Base-by-base conservation (phyloP, 2,329 filamentous ascomycete genomes). In the Scortechinia acanthostroma region DNA sequence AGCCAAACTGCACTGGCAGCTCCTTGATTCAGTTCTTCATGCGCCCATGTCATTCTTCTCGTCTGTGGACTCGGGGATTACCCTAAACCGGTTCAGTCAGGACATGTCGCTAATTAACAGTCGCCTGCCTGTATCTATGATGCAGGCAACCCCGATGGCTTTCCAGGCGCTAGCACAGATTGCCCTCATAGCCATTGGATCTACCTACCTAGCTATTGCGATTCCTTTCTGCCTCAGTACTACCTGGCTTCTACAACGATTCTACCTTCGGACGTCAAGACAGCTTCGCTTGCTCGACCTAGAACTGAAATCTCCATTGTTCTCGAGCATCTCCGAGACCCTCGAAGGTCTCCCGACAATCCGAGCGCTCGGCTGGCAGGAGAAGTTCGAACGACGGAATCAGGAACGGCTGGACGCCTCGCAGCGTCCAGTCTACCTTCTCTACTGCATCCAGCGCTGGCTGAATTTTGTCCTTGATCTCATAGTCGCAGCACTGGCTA, bases 361-460 rank as follows among this genome's bases (percentile, higher is more conserved):
- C 25, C 25, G 25, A 10, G 25, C 25, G n/a, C n/a, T 10, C 25
- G 25, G 25, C 25, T 30, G 25, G 25, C 10, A 10, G 25, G 25
- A 30, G n/a, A n/a, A 30, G n/a, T 30, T 10, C n/a, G 10, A n/a
- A 10, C 25, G 25, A 10, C n/a, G 10, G 25, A 30, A n/a, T n/a
- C 25, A n/a, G 10, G 25, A 30, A 30, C 10, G 10, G 10, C 25
- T 30, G 10, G 66, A 75, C 46, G 54, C 53, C 10, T 73, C 69
- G 0, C 73, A 76, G 46, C 61, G 63, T 33, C 72, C 73, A 0
- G 71, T 69, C 42, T 76, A 76, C 48, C 58, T 71, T 2, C 62
- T 75, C 44, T 69, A 65, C 46, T 64, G 64, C 22, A 63, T 74
- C 5, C 73, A 76, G 50, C 57, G 69, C 30, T 76, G 71, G 71